Conservation (phyloP, 1,139 yeast genomes). For the Pichia sp. region DNA sequence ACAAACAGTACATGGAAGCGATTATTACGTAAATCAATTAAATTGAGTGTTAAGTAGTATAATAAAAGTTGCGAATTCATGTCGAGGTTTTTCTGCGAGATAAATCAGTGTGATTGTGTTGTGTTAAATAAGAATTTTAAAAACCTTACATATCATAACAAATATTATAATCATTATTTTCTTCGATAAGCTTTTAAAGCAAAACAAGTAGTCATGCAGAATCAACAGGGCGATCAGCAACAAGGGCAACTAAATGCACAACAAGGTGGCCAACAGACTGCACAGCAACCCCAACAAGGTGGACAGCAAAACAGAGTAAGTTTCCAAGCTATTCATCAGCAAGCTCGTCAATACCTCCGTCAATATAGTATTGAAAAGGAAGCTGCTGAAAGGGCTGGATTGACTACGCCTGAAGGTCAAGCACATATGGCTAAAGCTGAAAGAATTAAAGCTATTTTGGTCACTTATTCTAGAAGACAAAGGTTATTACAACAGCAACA, state of each 20-base stretch:
- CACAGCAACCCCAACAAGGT: conserved; percentile 13
- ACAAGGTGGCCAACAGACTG: conserved; percentile 2
- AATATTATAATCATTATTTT: too few species aligned
- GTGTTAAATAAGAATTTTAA: too few species aligned
- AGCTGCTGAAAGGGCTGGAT: conserved; percentile 51
- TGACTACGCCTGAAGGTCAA: conserved; percentile 62
- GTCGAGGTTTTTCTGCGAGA: too few species aligned
- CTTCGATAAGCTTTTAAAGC: too few species aligned
- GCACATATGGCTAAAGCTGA: conserved; percentile 65
- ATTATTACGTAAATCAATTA: background rate
- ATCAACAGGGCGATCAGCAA: background rate
- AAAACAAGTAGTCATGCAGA: conserved; percentile 1
- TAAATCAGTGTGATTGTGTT: too few species aligned
- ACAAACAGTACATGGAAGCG: too few species aligned
- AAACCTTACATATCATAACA: too few species aligned
- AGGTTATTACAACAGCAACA: conserved; percentile 27
- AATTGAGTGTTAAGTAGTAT: too few species aligned
- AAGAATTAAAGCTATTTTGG: conserved; percentile 45
- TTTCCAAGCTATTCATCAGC: conserved; percentile 31
- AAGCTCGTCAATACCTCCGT: conserved; percentile 55
- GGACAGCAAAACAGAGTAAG: conserved; percentile 15
- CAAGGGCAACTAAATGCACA: background rate
- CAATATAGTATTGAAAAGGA: conserved; percentile 58
- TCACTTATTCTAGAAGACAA: conserved; percentile 30
- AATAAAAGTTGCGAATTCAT: background rate